Conservation (phyloP, 2,329 filamentous ascomycete genomes). For the Xylariaceae sp. region DNA sequence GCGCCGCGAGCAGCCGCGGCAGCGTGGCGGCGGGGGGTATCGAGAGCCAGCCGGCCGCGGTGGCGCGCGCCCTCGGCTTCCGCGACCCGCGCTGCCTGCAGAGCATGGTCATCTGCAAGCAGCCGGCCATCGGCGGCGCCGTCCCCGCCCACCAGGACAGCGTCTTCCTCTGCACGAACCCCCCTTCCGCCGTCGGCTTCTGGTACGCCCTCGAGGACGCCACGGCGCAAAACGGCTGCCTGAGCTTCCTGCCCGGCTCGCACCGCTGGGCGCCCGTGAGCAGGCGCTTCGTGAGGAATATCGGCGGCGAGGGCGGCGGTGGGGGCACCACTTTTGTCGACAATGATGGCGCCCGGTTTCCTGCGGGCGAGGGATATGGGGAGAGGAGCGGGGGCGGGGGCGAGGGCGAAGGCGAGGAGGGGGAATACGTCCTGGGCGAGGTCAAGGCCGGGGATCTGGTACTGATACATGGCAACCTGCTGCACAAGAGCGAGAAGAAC, state of each 20-base stretch:
- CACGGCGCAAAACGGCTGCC: conserved; percentile 75
- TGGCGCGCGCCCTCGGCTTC: conserved; percentile 68
- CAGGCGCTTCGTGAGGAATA: conserved; percentile 63
- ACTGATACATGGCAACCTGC: conserved; percentile 86
- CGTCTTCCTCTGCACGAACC: conserved; percentile 85
- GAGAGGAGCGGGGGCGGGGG: conserved; percentile 27
- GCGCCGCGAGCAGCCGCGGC: conserved; percentile 38
- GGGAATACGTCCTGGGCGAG: conserved; percentile 70
- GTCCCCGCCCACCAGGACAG: conserved; percentile 90
- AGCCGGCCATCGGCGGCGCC: conserved; percentile 88
- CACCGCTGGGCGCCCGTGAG: conserved; percentile 63
- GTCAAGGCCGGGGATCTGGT: conserved; percentile 88
- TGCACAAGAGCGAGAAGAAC: conserved; percentile 97
- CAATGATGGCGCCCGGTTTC: conserved; percentile 61
- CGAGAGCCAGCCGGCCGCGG: conserved; percentile 41
- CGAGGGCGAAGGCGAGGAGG: conserved; percentile 30
- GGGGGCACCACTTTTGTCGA: conserved; percentile 62
- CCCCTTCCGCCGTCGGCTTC: conserved; percentile 84
- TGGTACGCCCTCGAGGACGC: conserved; percentile 98
- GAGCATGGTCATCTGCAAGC: conserved; percentile 98
- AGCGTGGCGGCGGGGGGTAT: conserved; percentile 22
- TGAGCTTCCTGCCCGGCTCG: conserved; percentile 78
- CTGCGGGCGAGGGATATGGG: conserved; percentile 41
- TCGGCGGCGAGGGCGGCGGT: conserved; percentile 25
- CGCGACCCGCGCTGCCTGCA: conserved; percentile 70